Conservation (phyloP, 202 grass and related monocot species). For the Elaeis oleifera region DNA sequence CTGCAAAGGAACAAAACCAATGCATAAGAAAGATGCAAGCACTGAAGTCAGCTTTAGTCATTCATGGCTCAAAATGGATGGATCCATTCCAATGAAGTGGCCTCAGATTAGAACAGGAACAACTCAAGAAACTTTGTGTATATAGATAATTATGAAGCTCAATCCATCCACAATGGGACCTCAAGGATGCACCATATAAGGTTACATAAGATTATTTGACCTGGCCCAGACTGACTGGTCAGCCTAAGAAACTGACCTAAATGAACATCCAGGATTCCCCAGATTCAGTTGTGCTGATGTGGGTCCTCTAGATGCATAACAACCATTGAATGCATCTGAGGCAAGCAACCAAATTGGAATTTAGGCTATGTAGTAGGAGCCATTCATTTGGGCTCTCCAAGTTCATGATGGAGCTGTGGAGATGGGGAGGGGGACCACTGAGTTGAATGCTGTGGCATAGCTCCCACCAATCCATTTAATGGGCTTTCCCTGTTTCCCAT, state of each 20-base stretch:
- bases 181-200: too few species aligned
- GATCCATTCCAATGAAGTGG: too few species aligned
- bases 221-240: too few species aligned
- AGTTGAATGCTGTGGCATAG: background rate
- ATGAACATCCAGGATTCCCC: too few species aligned
- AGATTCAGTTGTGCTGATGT: background rate
- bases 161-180: too few species aligned
- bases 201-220: background rate
- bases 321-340: constrained; percentile 5
- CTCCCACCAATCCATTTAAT: background rate
- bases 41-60: too few species aligned
- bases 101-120: too few species aligned
- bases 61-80: too few species aligned
- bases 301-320: background rate
- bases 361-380: background rate
- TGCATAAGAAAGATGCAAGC: background rate
- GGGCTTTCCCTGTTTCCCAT: constrained; percentile 30
- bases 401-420: background rate
- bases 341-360: constrained; percentile 4
- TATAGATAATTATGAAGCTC: too few species aligned
- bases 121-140: too few species aligned
- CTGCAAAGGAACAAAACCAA: constrained; percentile 44
- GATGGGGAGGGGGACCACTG: background rate
- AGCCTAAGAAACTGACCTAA: too few species aligned
- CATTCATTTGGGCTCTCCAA: constrained; percentile 1